Base-by-base conservation (phyloP, 164 flowering plant species). In the Kalanchoe fedtschenkoi region DNA sequence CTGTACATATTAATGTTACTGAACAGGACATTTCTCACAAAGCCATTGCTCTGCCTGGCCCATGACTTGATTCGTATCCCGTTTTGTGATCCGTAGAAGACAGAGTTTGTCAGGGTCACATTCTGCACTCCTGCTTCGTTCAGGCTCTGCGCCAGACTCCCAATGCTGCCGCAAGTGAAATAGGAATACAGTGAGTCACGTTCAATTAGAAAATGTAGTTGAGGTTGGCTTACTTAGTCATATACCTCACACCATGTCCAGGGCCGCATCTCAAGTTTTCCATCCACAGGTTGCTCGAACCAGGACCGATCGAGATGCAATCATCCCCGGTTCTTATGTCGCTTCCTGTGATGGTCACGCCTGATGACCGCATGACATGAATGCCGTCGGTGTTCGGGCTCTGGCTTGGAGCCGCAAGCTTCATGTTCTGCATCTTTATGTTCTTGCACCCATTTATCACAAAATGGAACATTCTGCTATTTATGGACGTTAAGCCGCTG, bases 21-120 rank as follows among this genome's bases (percentile, higher is more conserved):
- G 71, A 79, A 89, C 16, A 69, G 28, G 17, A 85, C 77, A 6
- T 73, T 65, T n/a, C 44, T 70, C 0, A 77, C 95, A 57, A 82
- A 87, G 0, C 85, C 83, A 19, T 29, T 81, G 71, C 89, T 85
- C 5, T 82, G 78, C 60, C 88, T 74, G 4, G 70, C 93, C 91
- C 93, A 89, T 15, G 96, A 70, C 62, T 89, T 89, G 17, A 89
- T 83, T 60, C 96, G 76, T 14, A 85, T 56, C 1, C 96, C 96
- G 29, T 87, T 89, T 21, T 78, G 57, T 1, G 91, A 67, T 1
- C 80, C 83, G 0, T 70, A 71, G 34, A 89, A 79, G 0, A 68
- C 74, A 0, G 39, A 75, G 0, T 65, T 68, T 39, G 61, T 80
- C 3, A 87, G 82, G 10, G 95, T 87, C 70, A 89, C 86, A 58